Evolutionary conservation across 805 yeast species (phyloP).

Genomic region (Yarrowia sp.): DNA sequence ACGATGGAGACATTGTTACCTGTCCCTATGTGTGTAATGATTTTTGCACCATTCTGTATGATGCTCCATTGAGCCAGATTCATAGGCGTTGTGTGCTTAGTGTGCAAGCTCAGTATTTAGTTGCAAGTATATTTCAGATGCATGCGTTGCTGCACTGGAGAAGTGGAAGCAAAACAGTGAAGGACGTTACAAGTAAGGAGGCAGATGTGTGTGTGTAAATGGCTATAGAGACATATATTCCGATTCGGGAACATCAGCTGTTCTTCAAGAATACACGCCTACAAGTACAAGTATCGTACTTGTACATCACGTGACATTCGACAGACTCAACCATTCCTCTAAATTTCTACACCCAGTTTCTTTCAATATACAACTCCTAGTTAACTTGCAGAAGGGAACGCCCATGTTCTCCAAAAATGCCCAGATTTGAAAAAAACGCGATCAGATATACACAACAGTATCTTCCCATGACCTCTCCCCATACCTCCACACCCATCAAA

Average conservation of each 20-base stretch:
- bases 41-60: slow-evolving; percentile 1
- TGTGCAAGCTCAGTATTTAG: neutral
- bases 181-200: no score
- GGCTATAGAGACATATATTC: no score
- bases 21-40: neutral
- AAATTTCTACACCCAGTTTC: no score
- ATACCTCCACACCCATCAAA: neutral
- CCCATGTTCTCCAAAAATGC: neutral
- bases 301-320: no score
- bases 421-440: neutral
- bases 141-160: no score
- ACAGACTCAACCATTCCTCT: no score
- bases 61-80: slow-evolving; percentile 20
- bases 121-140: no score
- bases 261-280: no score
- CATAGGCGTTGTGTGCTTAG: neutral
- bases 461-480: neutral
- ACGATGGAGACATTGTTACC: neutral
- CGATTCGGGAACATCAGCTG: no score
- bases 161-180: no score
- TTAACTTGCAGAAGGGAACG: neutral
- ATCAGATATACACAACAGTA: neutral
- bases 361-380: neutral
- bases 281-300: no score
- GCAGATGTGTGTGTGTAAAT: no score